Conservation (phyloP, 805 yeast genomes). For the Hanseniaspora valbyensis region DNA sequence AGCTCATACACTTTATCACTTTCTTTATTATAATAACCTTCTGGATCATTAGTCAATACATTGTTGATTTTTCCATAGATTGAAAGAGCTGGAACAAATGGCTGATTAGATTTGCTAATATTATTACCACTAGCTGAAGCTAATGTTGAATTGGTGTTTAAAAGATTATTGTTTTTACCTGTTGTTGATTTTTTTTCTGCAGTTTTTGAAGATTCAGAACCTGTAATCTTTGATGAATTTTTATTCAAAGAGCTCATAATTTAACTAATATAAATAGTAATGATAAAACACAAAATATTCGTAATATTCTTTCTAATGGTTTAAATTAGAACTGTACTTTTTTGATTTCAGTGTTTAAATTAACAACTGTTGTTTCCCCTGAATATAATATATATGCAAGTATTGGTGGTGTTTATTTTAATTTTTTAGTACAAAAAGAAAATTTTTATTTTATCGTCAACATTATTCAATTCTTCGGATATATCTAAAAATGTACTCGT, state of each 20-base stretch:
- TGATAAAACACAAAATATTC: no score
- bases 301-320: no score
- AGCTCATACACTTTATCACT: constrained; percentile 14
- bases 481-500: no score
- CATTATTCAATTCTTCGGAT: no score
- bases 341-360: no score
- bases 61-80: constrained; percentile 9
- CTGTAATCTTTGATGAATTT: neutral
- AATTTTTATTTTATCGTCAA: no score
- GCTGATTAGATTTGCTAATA: neutral
- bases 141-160: neutral
- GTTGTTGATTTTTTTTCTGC: neutral
- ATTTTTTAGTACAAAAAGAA: no score
- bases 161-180: neutral
- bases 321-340: no score
- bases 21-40: constrained; percentile 12
- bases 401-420: no score
- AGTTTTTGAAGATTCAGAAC: neutral
- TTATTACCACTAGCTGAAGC: neutral
- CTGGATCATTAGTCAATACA: constrained; percentile 11
- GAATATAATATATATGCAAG: no score
- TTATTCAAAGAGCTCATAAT: neutral
- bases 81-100: constrained; percentile 10
- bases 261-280: no score
- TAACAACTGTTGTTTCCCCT: no score